Base-by-base conservation (phyloP, 192 early-diverging fungal genomes). In the Linnemannia exigua region DNA sequence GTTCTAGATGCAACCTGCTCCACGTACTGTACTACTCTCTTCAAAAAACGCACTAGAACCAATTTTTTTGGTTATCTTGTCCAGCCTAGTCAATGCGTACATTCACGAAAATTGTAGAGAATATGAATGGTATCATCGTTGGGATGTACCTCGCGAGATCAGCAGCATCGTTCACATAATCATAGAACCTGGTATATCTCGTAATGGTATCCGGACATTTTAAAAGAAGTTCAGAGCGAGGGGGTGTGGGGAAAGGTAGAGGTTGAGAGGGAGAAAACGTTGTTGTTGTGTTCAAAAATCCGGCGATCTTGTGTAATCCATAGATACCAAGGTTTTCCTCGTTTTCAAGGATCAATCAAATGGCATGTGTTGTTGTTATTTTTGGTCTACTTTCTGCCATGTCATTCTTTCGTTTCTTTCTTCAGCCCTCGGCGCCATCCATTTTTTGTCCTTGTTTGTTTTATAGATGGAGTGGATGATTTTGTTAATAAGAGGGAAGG, bases 291-390 rank as follows among this genome's bases (percentile, higher is more conserved):
- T 14, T 63, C 58, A 63, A 15, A 25, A 63, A 63, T 63, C 54
- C 3, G 58, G 58, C 58, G 58, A 63, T 63, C 58, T 31, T 63
- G 58, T 63, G 28, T 63, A 63, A 63, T 31, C 58, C 28, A 63
- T 31, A 25, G 28, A 6, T 61, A n/a, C 58, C 7, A 63, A 63
- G 9, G 28, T 63, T 1, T 63, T 11, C 58, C n/a, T n/a, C n/a
- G n/a, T n/a, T n/a, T 63, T 63, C 12, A 31, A 12, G 15, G 28
- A 63, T 9, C n/a, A 9, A 28, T 1, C 5, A 15, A 7, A 1
- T 11, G 12, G 28, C 22, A 14, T 9, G 8, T 15, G 25, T 31
- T 25, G 4, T 63, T 63, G 5, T 5, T 58, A 1, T 15, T 16
- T 25, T 54, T 12, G 28, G 41, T 44, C 9, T 44, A 44, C 41